These are phyloP conservation scores for Colletotrichum lini DNA, from an alignment of 2,329 filamentous ascomycete genomes.

Conservation along the genomic window DNA sequence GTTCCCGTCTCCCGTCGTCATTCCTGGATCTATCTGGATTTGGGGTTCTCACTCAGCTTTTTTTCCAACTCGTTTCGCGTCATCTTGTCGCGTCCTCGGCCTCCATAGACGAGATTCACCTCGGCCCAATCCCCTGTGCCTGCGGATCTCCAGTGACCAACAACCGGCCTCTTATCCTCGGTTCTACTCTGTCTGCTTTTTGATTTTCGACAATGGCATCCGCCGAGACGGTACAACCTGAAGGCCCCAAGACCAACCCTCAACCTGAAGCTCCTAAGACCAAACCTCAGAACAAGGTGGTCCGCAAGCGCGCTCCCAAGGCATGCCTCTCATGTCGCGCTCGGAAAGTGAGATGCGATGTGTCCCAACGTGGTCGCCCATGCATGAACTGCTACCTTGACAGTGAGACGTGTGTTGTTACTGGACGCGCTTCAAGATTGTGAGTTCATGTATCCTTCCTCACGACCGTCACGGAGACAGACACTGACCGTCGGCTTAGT, in stretches of 20 bases:
- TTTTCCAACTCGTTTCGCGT: slow-evolving; percentile 33
- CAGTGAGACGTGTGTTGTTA: slow-evolving; percentile 60
- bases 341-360: slow-evolving; percentile 66
- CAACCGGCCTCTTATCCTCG: neutral
- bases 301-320: slow-evolving; percentile 63
- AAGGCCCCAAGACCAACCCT: slow-evolving; percentile 6
- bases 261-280: slow-evolving; percentile 47
- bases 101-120: slow-evolving; percentile 31
- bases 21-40: slow-evolving; percentile 12
- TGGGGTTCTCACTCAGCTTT: slow-evolving; percentile 23
- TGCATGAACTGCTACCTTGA: slow-evolving; percentile 69
- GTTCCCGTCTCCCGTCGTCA: slow-evolving; percentile 30
- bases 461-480: neutral
- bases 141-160: slow-evolving; percentile 9
- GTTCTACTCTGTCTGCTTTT: neutral
- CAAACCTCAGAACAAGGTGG: slow-evolving; percentile 54
- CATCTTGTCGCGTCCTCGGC: slow-evolving; percentile 24
- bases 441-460: slow-evolving; percentile 45
- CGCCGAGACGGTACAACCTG: slow-evolving; percentile 44
- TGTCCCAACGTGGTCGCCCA: slow-evolving; percentile 62
- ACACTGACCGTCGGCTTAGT: slow-evolving; percentile 41
- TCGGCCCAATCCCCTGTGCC: slow-evolving; percentile 17
- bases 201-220: slow-evolving; percentile 33
- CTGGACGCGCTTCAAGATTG: slow-evolving; percentile 57
- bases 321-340: slow-evolving; percentile 66